Conservation (phyloP, 371 early-diverging fungal genomes). For the Syncephalastrum monosporum region DNA sequence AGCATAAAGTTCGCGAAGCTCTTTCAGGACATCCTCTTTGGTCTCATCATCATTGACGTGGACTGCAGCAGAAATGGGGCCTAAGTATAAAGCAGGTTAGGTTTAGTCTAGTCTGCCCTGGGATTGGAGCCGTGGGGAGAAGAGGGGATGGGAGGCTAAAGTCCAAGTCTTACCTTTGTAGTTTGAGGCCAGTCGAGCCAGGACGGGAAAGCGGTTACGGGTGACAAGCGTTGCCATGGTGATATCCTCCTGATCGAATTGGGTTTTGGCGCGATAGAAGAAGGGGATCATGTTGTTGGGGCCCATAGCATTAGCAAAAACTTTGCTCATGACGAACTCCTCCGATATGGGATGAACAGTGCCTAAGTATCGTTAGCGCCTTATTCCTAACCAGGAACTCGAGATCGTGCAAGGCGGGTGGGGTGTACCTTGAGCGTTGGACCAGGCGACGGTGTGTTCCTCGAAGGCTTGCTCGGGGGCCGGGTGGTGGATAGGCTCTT, state of each 20-base stretch:
- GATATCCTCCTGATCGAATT: constrained; percentile 56
- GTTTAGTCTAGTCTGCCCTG: not conserved
- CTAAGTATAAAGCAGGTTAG: constrained; percentile 11
- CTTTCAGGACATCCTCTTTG: constrained; percentile 45
- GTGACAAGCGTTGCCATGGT: constrained; percentile 65
- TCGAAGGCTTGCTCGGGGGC: constrained; percentile 7
- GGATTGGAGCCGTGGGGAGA: not conserved
- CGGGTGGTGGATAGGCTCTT: constrained; percentile 1
- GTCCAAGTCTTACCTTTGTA: constrained; percentile 44
- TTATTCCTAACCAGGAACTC: too few species aligned
- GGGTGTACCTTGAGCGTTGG: constrained; percentile 10
- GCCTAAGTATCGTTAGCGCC: not conserved
- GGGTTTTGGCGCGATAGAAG: constrained; percentile 52
- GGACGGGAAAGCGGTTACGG: constrained; percentile 52
- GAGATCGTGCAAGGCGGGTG: too few species aligned
- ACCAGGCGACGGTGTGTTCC: constrained; percentile 20
- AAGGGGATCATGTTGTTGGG: constrained; percentile 65
- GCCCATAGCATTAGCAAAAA: constrained; percentile 64
- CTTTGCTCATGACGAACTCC: constrained; percentile 56
- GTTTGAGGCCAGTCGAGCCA: constrained; percentile 55
- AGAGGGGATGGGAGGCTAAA: not conserved
- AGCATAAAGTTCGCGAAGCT: constrained; percentile 51
- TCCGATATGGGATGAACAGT: constrained; percentile 36
- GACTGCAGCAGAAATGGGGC: constrained; percentile 68
- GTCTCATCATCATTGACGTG: constrained; percentile 59